Evolutionary conservation across 2,329 filamentous ascomycete species (phyloP), one percentile per base, ranked within the genome.

Genomic region (Aaosphaeria arxii): DNA sequence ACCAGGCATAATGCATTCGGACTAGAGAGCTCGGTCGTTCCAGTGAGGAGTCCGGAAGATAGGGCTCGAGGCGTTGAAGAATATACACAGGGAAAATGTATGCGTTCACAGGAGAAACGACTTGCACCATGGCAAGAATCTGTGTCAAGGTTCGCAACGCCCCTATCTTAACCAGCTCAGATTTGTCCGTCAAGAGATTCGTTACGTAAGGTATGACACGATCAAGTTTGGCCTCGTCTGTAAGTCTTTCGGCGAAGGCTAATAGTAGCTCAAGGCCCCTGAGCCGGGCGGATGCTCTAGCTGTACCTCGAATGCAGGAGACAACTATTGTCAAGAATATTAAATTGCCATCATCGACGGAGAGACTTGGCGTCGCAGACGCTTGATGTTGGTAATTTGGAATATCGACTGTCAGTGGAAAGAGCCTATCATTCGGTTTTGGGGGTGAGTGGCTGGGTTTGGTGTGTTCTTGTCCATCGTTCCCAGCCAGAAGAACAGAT

Each of bases 191-290:
- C 9, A 99, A 76, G 30, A 97, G 72, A 5, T 85, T 82, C 73
- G 96, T 88, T 33, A 97, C 75, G 65, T 96, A 96, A 1, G 94
- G 94, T 43, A 99, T 74, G 28, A 97, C 88, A 43, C 94, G 84
- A 69, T 99, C 95, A 43, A 99, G 77, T 69, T 96, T 97, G 3
- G 91, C 91, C 71, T 99, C 94, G 66, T 99, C 95, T 0, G 92
- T 95, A 28, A 97, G 72, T 50, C 88, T 81, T 71, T 97, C 91
- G 0, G 91, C 85, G 67, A 99, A 96, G 2, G 92, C 92, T 43
- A 99, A 74, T 42, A 99, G 78, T 38, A 99, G 79, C 67, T 99
- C 94, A 63, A 94, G 95, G 1, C 90, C 94, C 58, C 90, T 85
- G 39, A 96, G 79, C 57, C 90, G 87, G 29, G 92, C 89, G n/a